Conservation (phyloP, 2,329 filamentous ascomycete genomes). For the Monilinia polystroma region DNA sequence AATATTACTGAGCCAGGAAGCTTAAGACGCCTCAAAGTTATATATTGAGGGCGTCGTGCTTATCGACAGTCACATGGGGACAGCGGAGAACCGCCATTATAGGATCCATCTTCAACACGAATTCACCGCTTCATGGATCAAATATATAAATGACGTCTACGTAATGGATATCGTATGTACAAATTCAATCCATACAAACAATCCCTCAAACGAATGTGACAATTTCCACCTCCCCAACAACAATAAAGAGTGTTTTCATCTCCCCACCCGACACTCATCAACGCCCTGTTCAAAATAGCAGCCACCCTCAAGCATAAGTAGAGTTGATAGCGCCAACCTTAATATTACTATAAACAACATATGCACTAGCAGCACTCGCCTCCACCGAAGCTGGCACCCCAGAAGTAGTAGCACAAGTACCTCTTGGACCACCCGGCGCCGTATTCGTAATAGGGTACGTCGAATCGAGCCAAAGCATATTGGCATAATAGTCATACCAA, state of each 20-base stretch:
- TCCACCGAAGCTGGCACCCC: slow-evolving; percentile 54
- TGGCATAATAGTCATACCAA: slow-evolving; percentile 56
- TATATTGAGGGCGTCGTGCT: neutral
- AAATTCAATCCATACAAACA: neutral
- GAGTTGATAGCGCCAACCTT: slow-evolving; percentile 39
- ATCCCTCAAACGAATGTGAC: neutral
- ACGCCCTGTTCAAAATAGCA: too few species aligned
- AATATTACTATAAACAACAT: slow-evolving; percentile 43
- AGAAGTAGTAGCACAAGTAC: slow-evolving; percentile 52
- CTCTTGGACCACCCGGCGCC: slow-evolving; percentile 51
- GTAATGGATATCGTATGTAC: neutral
- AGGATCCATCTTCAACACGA: too few species aligned
- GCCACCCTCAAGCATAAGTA: slow-evolving; percentile 30
- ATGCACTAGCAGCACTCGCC: slow-evolving; percentile 46
- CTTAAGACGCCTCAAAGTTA: neutral
- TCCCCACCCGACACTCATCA: too few species aligned
- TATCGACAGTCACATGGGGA: neutral
- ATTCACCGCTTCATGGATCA: neutral
- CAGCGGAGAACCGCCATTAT: too few species aligned
- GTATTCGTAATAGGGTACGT: slow-evolving; percentile 55
- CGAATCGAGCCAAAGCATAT: slow-evolving; percentile 76
- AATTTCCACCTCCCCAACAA: neutral
- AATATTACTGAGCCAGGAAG: neutral
- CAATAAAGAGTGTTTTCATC: neutral
- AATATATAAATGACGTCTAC: neutral